phyloP scores from a whole-genome alignment of 176 grass and related monocot genomes.

The Musa acuminata region DNA sequence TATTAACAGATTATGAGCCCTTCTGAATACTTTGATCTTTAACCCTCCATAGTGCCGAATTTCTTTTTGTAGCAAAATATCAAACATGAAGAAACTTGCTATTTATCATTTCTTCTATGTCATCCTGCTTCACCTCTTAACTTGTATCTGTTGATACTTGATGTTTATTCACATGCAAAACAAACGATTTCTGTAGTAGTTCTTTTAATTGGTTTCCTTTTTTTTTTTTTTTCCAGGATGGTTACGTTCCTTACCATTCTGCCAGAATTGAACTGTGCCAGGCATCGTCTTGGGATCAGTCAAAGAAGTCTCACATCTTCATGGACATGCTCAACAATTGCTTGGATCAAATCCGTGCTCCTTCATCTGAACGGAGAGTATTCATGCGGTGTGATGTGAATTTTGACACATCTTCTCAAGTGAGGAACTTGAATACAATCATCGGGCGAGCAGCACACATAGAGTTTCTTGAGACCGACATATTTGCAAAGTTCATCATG shows the following conservation, averaged over 20 bases:
- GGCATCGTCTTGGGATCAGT: conserved; percentile 49
- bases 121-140: no score
- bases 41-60: no score
- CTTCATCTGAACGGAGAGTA: conserved; percentile 43
- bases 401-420: conserved; percentile 54
- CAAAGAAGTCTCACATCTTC: conserved; percentile 60
- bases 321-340: conserved; percentile 82
- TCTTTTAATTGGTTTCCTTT: background rate
- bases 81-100: background rate
- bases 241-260: conserved; percentile 86
- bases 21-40: no score
- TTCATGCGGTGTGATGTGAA: conserved; percentile 81
- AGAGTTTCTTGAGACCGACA: conserved; percentile 72
- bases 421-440: conserved; percentile 63
- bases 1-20: no score
- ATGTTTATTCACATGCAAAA: background rate
- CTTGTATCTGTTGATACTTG: background rate
- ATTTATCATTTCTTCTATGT: background rate
- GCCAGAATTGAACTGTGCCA: conserved; percentile 71
- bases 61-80: background rate
- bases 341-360: conserved; percentile 58
- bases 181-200: background rate
- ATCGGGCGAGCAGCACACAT: conserved; percentile 78
- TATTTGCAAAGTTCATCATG: conserved; percentile 77
- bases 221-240: conserved; percentile 50